A percentile compares a stretch with the other conserved stretches of the same genome.
phyloP scores from a whole-genome alignment of 106 monocot genomes.

The Dendrobium nobile region DNA sequence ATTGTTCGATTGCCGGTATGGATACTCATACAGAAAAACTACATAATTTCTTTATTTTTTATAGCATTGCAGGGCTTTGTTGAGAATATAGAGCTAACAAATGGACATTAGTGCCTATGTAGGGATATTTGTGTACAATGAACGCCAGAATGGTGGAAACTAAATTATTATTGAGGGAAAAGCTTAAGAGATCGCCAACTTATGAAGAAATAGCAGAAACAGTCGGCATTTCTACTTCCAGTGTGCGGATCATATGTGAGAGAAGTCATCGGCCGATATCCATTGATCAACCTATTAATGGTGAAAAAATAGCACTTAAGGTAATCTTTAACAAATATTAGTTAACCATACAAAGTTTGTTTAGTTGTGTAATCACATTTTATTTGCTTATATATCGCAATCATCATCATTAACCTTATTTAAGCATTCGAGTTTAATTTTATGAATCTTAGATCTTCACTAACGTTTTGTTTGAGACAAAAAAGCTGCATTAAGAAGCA shows the following conservation, averaged over 20 bases:
- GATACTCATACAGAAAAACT: neutral
- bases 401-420: no score
- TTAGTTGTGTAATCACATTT: no score
- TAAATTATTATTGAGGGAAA: constrained; percentile 19
- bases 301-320: constrained; percentile 31
- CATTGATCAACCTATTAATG: constrained; percentile 24
- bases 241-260: constrained; percentile 26
- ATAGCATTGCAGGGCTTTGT: neutral
- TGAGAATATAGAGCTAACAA: neutral
- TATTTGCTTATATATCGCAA: no score
- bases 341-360: no score
- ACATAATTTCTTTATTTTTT: neutral
- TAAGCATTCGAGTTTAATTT: no score
- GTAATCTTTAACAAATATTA: constrained; percentile 8
- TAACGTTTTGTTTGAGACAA: no score
- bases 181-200: constrained; percentile 29
- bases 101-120: constrained; percentile 7
- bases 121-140: constrained; percentile 36
- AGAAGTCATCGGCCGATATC: constrained; percentile 28
- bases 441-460: no score
- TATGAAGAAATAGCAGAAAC: constrained; percentile 44
- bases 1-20: constrained; percentile 58
- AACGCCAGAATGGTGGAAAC: constrained; percentile 38
- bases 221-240: constrained; percentile 11
- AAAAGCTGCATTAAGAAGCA: no score